Percentiles rank a stretch among this genome's conserved stretches.
Conservation (phyloP, 768 basidiomycete genomes). For the Leccinum ochraceum region DNA sequence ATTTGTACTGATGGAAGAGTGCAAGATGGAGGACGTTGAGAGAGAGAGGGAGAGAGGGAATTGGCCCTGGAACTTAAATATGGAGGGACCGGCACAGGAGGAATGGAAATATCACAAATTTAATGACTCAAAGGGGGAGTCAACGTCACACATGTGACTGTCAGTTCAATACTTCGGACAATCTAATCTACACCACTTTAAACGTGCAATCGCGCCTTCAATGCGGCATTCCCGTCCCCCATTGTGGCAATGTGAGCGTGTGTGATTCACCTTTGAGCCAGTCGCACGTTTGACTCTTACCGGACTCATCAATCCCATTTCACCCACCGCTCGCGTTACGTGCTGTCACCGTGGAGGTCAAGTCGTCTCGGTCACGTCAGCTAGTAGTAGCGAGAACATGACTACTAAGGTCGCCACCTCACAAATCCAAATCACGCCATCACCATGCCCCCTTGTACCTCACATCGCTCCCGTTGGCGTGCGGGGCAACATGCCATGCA, state of each 20-base stretch:
- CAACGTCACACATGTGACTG: conserved; percentile 30
- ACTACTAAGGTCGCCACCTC: conserved; percentile 3
- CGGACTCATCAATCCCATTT: background rate
- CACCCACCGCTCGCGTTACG: conserved; percentile 8
- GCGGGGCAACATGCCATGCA: background rate
- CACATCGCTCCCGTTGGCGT: background rate
- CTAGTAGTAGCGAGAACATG: conserved; percentile 3
- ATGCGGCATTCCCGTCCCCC: conserved; percentile 1
- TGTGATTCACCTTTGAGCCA: background rate
- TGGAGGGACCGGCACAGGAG: conserved; percentile 37
- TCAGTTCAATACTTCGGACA: background rate
- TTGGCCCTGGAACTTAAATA: conserved; percentile 33
- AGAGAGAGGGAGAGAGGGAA: conserved; percentile 16
- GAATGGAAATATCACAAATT: conserved; percentile 39
- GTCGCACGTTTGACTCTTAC: conserved; percentile 20
- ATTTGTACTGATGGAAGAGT: conserved; percentile 38
- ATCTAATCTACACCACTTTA: conserved; percentile 14
- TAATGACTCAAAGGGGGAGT: conserved; percentile 35
- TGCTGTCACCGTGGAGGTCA: background rate
- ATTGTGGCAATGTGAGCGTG: background rate
- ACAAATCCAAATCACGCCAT: conserved; percentile 15
- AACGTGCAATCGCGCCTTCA: conserved; percentile 19
- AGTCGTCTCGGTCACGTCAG: background rate
- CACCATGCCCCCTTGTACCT: background rate
- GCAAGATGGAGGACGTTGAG: conserved; percentile 18